A percentile compares a stretch with the other conserved stretches of the same genome.
Evolutionary conservation across 2,329 filamentous ascomycete genomes (phyloP).

Genomic region (Microsporum audouinii): DNA sequence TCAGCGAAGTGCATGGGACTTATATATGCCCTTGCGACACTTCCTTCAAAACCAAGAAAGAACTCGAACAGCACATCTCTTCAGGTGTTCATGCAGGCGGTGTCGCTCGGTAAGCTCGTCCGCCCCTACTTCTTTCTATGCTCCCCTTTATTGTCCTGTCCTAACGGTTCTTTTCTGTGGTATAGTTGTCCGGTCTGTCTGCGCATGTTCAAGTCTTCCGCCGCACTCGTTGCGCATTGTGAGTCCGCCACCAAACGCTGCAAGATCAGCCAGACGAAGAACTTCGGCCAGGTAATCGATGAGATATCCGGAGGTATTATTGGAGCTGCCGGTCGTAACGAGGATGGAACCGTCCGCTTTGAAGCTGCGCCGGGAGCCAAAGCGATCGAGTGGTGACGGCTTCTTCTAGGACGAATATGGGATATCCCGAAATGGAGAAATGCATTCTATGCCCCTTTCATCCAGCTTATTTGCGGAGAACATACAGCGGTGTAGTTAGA

Average conservation of each 20-base stretch:
- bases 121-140: not conserved
- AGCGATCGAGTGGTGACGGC: slow-evolving; percentile 8
- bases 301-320: slow-evolving; percentile 31
- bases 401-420: not conserved
- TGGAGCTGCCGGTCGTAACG: slow-evolving; percentile 22
- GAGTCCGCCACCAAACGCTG: slow-evolving; percentile 29
- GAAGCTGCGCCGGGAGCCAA: slow-evolving; percentile 16
- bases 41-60: slow-evolving; percentile 17
- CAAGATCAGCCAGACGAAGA: slow-evolving; percentile 20
- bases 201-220: slow-evolving; percentile 27
- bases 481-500: not conserved
- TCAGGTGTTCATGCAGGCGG: slow-evolving; percentile 18
- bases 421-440: not conserved
- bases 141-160: not conserved
- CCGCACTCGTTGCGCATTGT: slow-evolving; percentile 32
- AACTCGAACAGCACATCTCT: slow-evolving; percentile 26
- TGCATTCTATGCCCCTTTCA: not conserved
- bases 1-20: slow-evolving; percentile 19
- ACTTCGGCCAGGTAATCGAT: slow-evolving; percentile 27
- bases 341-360: slow-evolving; percentile 27
- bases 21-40: slow-evolving; percentile 29
- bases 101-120: slow-evolving; percentile 16
- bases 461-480: not conserved
- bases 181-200: slow-evolving; percentile 31
- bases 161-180: slow-evolving; percentile 2